Evolutionary conservation across 768 basidiomycete genomes (phyloP), one percentile per base, ranked within the genome.

Genomic region (Leccinum truebloodii): DNA sequence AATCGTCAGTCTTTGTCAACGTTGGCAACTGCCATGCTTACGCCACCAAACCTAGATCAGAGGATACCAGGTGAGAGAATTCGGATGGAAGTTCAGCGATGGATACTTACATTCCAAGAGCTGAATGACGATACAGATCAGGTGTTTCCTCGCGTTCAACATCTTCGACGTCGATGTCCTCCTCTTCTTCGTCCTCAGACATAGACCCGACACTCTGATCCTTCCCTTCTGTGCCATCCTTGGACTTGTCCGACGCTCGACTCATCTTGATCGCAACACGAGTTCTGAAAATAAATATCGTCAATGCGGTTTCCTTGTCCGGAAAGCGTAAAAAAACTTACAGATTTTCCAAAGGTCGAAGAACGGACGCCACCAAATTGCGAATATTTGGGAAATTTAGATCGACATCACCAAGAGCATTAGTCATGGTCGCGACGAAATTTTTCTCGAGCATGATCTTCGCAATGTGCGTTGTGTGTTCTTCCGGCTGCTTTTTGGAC

Each of bases 231-330:
- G 75, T 65, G 24, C 71, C 70, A 24, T 86, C 88, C 68, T 90
- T 90, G 48, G 67, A 75, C 74, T 87, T 91, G 52, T 82, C 83
- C 14, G 87, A 83, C 9, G 87, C 80, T 46, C 89, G 86, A 53
- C 94, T 96, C 92, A 98, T 95, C 76, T 96, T 98, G 76, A 97
- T 98, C n/a, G 96, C 95, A 57, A 95, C 82, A 73, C 96, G 97
- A 18, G 97, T 92, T 54, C 94, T 96, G 62, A 20, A 58, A 59
- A 62, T 63, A 51, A 59, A 62, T 63, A 51, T 52, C 39, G 50
- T 71, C 12, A 65, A 51, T 52, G n/a, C 54, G 3, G 26, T 30
- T 24, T 26, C 35, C 6, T 16, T 52, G 28, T 24, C 6, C 7
- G 10, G 32, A 56, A 46, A 54, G 37, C n/a, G 18, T 46, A 52